Percentiles rank a stretch among this genome's conserved stretches.
phyloP scores from a whole-genome alignment of 495 filamentous ascomycete species.

The Daldinia grandis region DNA sequence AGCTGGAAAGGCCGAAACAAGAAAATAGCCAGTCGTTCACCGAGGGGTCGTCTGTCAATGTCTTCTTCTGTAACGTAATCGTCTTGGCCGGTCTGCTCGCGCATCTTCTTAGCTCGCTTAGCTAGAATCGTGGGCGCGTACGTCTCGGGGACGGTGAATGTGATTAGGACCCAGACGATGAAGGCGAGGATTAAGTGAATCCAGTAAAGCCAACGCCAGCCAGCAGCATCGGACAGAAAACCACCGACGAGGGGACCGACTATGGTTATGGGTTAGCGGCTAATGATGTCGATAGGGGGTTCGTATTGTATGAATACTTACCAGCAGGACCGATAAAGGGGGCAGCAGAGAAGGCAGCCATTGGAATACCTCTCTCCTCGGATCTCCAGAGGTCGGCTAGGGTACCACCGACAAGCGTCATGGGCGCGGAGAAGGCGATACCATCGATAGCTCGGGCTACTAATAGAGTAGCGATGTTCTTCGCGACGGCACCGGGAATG shows the following conservation, averaged over 20 bases:
- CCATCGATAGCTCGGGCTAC: conserved; percentile 78
- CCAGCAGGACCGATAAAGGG: conserved; percentile 81
- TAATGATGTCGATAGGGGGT: neutral
- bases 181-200: conserved; percentile 76
- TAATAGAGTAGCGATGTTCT: conserved; percentile 77
- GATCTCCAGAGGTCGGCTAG: conserved; percentile 82
- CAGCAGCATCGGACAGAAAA: conserved; percentile 70
- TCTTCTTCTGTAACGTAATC: conserved; percentile 77
- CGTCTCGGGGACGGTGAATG: conserved; percentile 83
- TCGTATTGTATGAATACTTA: conserved; percentile 29
- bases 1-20: conserved; percentile 81
- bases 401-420: conserved; percentile 83
- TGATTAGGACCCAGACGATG: conserved; percentile 72
- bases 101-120: conserved; percentile 69
- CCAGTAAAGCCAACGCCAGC: conserved; percentile 91
- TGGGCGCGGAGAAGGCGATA: conserved; percentile 83
- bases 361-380: conserved; percentile 84
- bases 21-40: conserved; percentile 70
- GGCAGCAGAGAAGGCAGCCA: conserved; percentile 85
- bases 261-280: conserved; percentile 31
- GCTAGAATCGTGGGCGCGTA: conserved; percentile 77
- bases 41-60: conserved; percentile 71
- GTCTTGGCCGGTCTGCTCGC: conserved; percentile 69
- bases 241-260: conserved; percentile 78
- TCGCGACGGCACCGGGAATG: conserved; percentile 77